These are phyloP conservation scores for Epichloe elymi DNA, from an alignment of 2,329 filamentous ascomycete species.

Conservation along the genomic window DNA sequence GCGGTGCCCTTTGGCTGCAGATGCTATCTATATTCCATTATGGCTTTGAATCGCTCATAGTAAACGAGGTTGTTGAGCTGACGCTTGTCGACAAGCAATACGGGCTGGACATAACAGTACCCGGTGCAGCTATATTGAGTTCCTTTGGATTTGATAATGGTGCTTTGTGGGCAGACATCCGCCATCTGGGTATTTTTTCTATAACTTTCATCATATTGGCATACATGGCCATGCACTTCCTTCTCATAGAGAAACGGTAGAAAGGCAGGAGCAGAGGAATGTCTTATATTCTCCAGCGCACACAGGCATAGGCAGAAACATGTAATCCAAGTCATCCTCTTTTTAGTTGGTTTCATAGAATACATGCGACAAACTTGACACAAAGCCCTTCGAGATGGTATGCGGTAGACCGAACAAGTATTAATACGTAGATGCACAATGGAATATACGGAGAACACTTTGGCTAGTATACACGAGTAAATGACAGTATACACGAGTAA, in stretches of 20 bases:
- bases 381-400: not conserved
- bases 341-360: not conserved
- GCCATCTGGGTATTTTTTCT: slow-evolving; percentile 71
- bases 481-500: not conserved
- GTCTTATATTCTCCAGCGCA: not conserved
- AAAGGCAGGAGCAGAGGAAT: slow-evolving; percentile 10
- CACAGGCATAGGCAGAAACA: not conserved
- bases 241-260: slow-evolving; percentile 69
- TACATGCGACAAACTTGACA: not conserved
- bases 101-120: slow-evolving; percentile 89
- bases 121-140: slow-evolving; percentile 84
- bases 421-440: not conserved
- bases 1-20: slow-evolving; percentile 79
- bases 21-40: slow-evolving; percentile 95
- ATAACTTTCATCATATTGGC: slow-evolving; percentile 75
- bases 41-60: slow-evolving; percentile 88
- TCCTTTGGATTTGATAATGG: slow-evolving; percentile 88
- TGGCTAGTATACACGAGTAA: not conserved
- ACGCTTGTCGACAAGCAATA: slow-evolving; percentile 90
- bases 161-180: slow-evolving; percentile 73
- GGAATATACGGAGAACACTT: not conserved
- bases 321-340: not conserved
- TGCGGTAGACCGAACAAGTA: no score
- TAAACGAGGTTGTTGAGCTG: slow-evolving; percentile 88
- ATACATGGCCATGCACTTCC: slow-evolving; percentile 82